A percentile compares a stretch with the other conserved stretches of the same genome.
Conservation (phyloP, 305 asterid species). For the Plantago rigida region DNA sequence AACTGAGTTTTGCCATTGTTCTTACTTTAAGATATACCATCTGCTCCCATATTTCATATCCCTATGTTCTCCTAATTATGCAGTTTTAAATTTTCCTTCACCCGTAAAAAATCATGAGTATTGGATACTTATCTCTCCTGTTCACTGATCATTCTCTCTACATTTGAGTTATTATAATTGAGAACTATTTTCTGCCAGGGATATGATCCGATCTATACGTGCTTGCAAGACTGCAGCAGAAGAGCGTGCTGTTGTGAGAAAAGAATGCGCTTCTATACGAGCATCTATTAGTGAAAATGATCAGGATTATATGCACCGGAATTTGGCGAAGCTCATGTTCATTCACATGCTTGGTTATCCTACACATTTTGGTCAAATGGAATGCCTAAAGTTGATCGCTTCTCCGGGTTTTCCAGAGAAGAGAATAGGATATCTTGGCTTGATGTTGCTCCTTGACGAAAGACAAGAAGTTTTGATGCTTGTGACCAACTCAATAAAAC, state of each 20-base stretch:
- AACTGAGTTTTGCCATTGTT: too few relatives aligned
- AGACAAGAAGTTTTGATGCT: constrained; percentile 98
- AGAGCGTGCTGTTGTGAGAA: constrained; percentile 93
- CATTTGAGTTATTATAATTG: background rate
- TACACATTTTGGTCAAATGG: constrained; percentile 99
- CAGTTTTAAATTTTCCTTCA: too few relatives aligned
- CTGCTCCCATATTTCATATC: too few relatives aligned
- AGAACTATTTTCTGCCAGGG: constrained; percentile 54
- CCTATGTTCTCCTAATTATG: too few relatives aligned
- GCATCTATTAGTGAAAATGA: constrained; percentile 87
- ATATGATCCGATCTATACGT: constrained; percentile 92
- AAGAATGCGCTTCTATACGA: constrained; percentile 95
- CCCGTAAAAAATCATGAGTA: background rate
- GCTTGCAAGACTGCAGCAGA: constrained; percentile 95
- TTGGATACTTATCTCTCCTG: constrained; percentile 1
- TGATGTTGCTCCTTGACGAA: constrained; percentile 97
- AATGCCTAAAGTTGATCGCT: constrained; percentile 91
- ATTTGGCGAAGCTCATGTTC: constrained; percentile 97
- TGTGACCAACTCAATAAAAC: constrained; percentile 96
- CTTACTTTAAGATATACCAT: too few relatives aligned
- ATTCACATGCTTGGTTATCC: constrained; percentile 99
- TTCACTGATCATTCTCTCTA: constrained; percentile 3
- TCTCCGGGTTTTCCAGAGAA: constrained; percentile 97
- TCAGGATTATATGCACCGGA: constrained; percentile 83
- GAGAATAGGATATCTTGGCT: constrained; percentile 98